phyloP scores from a whole-genome alignment of 495 filamentous ascomycete species.

The Thozetella sp. region DNA sequence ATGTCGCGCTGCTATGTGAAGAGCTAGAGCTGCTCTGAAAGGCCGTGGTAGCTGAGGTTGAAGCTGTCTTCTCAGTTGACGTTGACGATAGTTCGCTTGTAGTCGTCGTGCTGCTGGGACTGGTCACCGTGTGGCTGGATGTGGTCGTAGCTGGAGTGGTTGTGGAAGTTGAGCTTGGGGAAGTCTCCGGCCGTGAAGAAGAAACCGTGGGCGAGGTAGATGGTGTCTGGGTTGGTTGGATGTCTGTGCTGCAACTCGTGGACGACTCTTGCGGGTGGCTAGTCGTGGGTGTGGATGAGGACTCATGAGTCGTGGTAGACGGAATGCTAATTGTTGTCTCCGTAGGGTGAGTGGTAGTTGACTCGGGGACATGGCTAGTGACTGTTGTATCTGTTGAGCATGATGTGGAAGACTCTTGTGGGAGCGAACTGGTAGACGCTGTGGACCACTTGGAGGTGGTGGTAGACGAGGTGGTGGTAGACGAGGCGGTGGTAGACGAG shows the following conservation, averaged over 20 bases:
- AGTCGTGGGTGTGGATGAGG: too few relatives aligned
- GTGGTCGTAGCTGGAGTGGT: not conserved
- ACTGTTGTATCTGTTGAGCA: not conserved
- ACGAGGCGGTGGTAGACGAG: not conserved
- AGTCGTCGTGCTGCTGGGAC: too few relatives aligned
- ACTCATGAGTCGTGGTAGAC: too few relatives aligned
- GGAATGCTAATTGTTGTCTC: too few relatives aligned
- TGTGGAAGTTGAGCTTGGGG: not conserved
- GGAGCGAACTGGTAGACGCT: not conserved
- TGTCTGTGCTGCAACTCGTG: not conserved
- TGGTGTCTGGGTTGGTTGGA: too few relatives aligned
- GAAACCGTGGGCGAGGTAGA: constrained; percentile 7
- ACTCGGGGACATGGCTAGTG: constrained; percentile 1
- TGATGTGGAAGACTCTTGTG: not conserved
- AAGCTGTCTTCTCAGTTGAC: too few relatives aligned
- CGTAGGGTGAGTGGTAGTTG: constrained; percentile 1
- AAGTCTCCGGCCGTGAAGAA: too few relatives aligned
- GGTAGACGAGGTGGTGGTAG: not conserved
- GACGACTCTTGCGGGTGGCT: too few relatives aligned
- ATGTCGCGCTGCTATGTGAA: too few relatives aligned
- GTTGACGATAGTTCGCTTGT: not conserved
- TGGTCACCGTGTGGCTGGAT: too few relatives aligned
- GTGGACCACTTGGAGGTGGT: not conserved
- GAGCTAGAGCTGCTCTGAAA: too few relatives aligned
- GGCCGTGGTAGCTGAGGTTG: too few relatives aligned